Percentiles rank a stretch among this genome's conserved stretches.
Evolutionary conservation across 345 rosid genomes (phyloP).

Genomic region (Boechera divaricarpa): DNA sequence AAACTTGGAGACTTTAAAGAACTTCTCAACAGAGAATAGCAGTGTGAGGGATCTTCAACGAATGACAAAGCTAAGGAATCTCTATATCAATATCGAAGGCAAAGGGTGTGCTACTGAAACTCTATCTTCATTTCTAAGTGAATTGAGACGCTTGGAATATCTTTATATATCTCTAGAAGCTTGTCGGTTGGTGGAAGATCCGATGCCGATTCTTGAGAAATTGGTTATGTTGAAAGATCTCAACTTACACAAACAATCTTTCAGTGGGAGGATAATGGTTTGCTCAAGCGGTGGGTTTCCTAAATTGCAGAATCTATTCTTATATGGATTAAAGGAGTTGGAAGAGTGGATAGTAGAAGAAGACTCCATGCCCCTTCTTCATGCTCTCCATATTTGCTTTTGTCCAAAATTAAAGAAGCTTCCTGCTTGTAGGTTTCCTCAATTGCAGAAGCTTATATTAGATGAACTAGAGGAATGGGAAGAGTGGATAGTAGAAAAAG

Average conservation of each 20-base stretch:
- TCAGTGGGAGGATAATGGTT: slow-evolving; percentile 40
- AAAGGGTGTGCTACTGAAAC: too few species aligned
- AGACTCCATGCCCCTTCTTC: too few species aligned
- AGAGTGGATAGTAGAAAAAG: slow-evolving; percentile 35
- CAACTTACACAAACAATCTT: not conserved
- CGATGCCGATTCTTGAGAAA: slow-evolving; percentile 51
- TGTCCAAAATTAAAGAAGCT: too few species aligned
- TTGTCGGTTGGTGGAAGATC: slow-evolving; percentile 47
- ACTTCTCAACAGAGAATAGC: not conserved
- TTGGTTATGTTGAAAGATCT: slow-evolving; percentile 38
- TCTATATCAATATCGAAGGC: too few species aligned
- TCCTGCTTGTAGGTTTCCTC: too few species aligned
- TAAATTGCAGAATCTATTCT: not conserved
- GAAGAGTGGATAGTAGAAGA: too few species aligned
- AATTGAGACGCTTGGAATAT: too few species aligned
- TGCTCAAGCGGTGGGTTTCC: slow-evolving; percentile 28
- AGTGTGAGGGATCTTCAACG: too few species aligned
- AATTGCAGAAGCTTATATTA: not conserved
- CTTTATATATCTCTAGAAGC: too few species aligned
- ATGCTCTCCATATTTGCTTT: too few species aligned
- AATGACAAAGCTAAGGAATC: too few species aligned
- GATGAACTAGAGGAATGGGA: not conserved
- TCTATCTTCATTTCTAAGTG: too few species aligned
- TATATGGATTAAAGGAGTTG: fast-evolving
- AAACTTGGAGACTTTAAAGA: not conserved